These are phyloP conservation scores for Domatiomyces globalis DNA, from an alignment of 2,329 filamentous ascomycete species.

Conservation along the genomic window DNA sequence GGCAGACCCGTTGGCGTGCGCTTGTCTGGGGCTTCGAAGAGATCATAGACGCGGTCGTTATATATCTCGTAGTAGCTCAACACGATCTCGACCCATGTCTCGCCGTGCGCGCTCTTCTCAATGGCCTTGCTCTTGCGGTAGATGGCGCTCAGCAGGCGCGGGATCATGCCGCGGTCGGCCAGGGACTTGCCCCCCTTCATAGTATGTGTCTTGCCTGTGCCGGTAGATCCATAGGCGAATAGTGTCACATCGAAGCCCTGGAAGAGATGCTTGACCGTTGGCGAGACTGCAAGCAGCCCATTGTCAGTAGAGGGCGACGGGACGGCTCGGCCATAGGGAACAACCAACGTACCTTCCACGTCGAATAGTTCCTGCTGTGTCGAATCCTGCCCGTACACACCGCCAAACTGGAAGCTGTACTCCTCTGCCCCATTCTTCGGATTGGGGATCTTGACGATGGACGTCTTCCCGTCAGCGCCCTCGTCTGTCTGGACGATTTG, in stretches of 20 bases:
- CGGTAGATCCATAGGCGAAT: slow-evolving; percentile 86
- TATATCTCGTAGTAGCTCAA: slow-evolving; percentile 96
- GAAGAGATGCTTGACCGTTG: slow-evolving; percentile 83
- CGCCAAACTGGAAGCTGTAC: slow-evolving; percentile 89
- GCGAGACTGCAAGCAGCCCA: slow-evolving; percentile 50
- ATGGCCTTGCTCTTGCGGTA: slow-evolving; percentile 78
- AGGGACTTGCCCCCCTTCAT: slow-evolving; percentile 85
- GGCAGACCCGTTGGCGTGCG: slow-evolving; percentile 67
- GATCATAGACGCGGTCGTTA: slow-evolving; percentile 85
- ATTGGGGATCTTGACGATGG: slow-evolving; percentile 75
- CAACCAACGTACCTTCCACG: slow-evolving; percentile 52
- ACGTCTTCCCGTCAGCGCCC: slow-evolving; percentile 44
- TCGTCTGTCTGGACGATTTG: slow-evolving; percentile 58
- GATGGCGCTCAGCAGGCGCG: slow-evolving; percentile 67
- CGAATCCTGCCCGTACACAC: slow-evolving; percentile 68
- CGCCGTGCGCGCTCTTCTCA: slow-evolving; percentile 58
- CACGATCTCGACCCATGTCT: slow-evolving; percentile 56
- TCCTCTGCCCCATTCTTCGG: slow-evolving; percentile 84
- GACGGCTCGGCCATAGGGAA: too few relatives aligned
- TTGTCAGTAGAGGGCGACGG: slow-evolving; percentile 2
- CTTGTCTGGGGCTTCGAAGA: slow-evolving; percentile 78
- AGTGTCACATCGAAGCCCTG: slow-evolving; percentile 76
- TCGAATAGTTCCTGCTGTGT: slow-evolving; percentile 82
- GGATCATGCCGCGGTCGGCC: slow-evolving; percentile 76
- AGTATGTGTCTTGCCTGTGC: slow-evolving; percentile 88